Evolutionary conservation across 23 red algal species (phyloP).

Genomic region (Agarophyton chilense): DNA sequence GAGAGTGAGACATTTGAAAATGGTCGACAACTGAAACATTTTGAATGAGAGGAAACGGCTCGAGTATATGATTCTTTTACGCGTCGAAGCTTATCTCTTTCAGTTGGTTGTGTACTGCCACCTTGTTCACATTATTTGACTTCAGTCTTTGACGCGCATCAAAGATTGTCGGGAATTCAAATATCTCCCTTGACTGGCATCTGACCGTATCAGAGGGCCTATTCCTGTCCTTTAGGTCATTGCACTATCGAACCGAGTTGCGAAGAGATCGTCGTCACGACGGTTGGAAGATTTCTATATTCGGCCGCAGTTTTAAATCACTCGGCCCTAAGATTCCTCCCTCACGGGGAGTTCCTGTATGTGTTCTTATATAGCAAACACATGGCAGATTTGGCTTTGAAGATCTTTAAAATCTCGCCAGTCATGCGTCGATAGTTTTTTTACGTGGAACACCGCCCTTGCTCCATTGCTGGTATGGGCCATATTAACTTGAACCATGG

Average conservation of each 20-base stretch:
- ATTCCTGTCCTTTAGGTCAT: neutral
- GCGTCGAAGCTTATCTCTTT: neutral
- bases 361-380: neutral
- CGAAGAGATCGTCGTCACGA: neutral
- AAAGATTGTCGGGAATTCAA: neutral
- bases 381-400: neutral
- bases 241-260: neutral
- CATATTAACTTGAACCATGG: neutral
- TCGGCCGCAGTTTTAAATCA: neutral
- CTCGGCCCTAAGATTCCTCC: neutral
- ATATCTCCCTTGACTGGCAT: neutral
- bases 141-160: neutral
- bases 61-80: neutral
- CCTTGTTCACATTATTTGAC: neutral
- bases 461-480: neutral
- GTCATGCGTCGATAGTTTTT: neutral
- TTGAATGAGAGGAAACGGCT: neutral
- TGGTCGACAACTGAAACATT: neutral
- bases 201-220: neutral
- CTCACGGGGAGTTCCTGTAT: too few species aligned
- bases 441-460: neutral
- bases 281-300: slow-evolving; percentile 4
- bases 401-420: neutral
- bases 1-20: neutral
- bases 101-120: neutral